Percentiles rank a stretch among this genome's conserved stretches.
phyloP scores from a whole-genome alignment of 1,139 yeast genomes.

The Arxiozyma heterogenica region DNA sequence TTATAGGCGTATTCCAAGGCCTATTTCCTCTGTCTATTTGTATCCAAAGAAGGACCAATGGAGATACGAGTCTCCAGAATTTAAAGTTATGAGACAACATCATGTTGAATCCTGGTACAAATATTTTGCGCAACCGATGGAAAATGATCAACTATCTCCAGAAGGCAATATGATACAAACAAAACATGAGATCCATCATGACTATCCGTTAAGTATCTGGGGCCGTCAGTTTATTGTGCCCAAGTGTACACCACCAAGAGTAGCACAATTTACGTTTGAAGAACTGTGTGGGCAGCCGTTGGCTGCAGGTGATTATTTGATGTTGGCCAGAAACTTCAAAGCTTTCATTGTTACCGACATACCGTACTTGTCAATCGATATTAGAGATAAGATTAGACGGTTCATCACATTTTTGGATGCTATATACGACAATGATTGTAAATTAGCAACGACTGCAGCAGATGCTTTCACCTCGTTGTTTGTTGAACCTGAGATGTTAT shows the following conservation, averaged over 20 bases:
- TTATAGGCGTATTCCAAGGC: constrained; percentile 80
- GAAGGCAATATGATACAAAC: constrained; percentile 8
- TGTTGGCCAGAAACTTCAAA: constrained; percentile 67
- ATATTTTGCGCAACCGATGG: constrained; percentile 52
- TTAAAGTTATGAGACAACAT: constrained; percentile 42
- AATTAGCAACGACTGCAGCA: constrained; percentile 81
- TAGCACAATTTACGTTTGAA: constrained; percentile 81
- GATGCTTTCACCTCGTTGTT: constrained; percentile 78
- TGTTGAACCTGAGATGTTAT: constrained; percentile 69
- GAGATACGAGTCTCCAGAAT: constrained; percentile 42
- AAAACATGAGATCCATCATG: constrained; percentile 11
- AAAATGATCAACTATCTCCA: background rate
- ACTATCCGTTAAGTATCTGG: constrained; percentile 50
- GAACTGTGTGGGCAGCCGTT: constrained; percentile 79
- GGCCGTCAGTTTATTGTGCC: constrained; percentile 79
- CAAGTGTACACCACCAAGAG: constrained; percentile 60
- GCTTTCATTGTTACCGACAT: constrained; percentile 84
- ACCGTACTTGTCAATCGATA: constrained; percentile 70
- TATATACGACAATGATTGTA: constrained; percentile 80
- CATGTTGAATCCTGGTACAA: constrained; percentile 74
- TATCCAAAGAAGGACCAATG: constrained; percentile 53
- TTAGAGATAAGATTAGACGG: constrained; percentile 76
- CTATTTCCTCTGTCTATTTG: constrained; percentile 72
- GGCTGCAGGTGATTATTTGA: constrained; percentile 93
- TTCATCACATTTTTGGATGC: constrained; percentile 93